Base-by-base conservation (phyloP, 768 basidiomycete species). In the Kwoniella bestiolae region DNA sequence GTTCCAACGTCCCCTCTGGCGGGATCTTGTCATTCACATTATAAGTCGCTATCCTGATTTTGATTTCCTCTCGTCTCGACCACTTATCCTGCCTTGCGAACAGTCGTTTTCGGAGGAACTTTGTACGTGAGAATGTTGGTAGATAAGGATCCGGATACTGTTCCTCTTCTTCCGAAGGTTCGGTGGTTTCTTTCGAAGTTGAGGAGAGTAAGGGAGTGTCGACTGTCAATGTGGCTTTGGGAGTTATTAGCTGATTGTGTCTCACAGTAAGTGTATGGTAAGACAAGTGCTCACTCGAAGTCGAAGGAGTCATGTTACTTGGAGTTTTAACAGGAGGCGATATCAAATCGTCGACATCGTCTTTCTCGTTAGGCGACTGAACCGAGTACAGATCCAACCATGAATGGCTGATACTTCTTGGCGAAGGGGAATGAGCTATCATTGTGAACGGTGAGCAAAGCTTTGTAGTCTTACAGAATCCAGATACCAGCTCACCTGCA, bases 21-120 rank as follows among this genome's bases (percentile, higher is more conserved):
- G 76, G 76, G 6, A 78, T 55, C 32, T 67, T 68, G 34, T 78
- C 76, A 55, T 78, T 78, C 12, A 78, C 76, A 38, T 78, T 78
- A 55, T 74, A 78, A 2, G 76, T 78, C 3, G 65, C 66, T 26
- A 72, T 45, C 5, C 76, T 72, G 14, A 78, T 68, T 28, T 72
- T 75, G 18, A 73, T 32, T 28, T 59, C 41, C 7, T 45, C 14
- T 29, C 60, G 56, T 5, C 38, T 50, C 0, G 76, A 75, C 74
- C 74, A 78, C 44, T 74, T 60, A 12, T 63, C 62, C 47, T 73
- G 60, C 18, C 67, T 46, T 2, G 53, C 58, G 55, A 70, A 75
- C 1, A 78, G 46, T 16, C 70, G 47, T 44, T 73, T 65, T 5
- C 76, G 65, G 9, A 75, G 49, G 29, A 69, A 78, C 3, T 50